Percentiles rank a stretch among this genome's conserved stretches.
Conservation (phyloP, 768 basidiomycete genomes). For the Lentinula boryana region DNA sequence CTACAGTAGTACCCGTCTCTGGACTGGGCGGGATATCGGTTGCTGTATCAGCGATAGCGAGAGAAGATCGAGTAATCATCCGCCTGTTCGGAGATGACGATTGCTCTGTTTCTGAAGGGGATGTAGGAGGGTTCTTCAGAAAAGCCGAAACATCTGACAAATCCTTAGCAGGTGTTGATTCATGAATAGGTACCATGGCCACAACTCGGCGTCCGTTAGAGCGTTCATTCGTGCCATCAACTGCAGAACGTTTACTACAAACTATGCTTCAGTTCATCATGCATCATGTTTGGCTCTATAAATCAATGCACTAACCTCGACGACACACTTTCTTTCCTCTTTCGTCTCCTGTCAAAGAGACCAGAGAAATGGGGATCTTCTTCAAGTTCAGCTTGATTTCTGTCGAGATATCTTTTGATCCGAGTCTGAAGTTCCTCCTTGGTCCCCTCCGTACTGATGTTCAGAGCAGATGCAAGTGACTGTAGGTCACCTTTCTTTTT, state of each 20-base stretch:
- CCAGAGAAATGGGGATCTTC: slow-evolving; percentile 54
- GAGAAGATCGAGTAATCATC: slow-evolving; percentile 17
- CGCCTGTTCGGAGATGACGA: not conserved
- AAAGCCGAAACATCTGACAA: slow-evolving; percentile 44
- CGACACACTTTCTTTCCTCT: slow-evolving; percentile 16
- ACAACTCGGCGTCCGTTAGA: slow-evolving; percentile 19
- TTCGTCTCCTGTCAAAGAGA: slow-evolving; percentile 37
- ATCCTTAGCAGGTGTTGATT: slow-evolving; percentile 46
- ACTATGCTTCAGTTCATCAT: not conserved
- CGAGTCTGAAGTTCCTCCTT: slow-evolving; percentile 57
- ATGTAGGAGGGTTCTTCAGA: slow-evolving; percentile 36
- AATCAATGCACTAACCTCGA: not conserved
- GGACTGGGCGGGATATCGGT: slow-evolving; percentile 34
- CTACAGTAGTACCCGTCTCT: slow-evolving; percentile 15
- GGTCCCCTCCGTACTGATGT: slow-evolving; percentile 48
- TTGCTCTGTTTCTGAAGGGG: slow-evolving; percentile 27
- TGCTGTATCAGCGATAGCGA: slow-evolving; percentile 21
- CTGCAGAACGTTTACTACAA: slow-evolving; percentile 14
- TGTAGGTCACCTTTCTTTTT: slow-evolving; percentile 70
- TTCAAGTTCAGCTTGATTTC: slow-evolving; percentile 45
- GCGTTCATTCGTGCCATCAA: not conserved
- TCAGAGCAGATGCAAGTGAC: slow-evolving; percentile 50
- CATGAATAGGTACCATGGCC: slow-evolving; percentile 29
- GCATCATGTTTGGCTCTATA: not conserved
- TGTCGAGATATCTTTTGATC: slow-evolving; percentile 58